Evolutionary conservation across 345 rosid genomes (phyloP).

Genomic region (Passiflora organensis): DNA sequence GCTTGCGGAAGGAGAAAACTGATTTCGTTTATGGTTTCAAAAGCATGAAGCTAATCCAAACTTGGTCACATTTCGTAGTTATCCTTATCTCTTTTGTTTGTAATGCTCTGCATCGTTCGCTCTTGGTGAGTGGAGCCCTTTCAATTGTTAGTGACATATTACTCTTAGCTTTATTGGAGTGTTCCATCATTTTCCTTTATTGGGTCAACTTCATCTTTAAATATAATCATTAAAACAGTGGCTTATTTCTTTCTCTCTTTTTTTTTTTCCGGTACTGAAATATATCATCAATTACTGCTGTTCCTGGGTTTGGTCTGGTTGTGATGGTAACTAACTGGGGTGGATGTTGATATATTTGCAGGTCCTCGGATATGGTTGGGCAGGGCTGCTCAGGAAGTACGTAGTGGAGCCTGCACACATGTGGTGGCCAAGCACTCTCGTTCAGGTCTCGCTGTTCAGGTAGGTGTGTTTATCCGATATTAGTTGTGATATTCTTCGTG

Average conservation of each 20-base stretch:
- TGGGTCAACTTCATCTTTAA: too few species aligned
- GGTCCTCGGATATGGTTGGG: constrained; percentile 96
- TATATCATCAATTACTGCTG: too few species aligned
- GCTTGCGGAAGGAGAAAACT: too few species aligned
- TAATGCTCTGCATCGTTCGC: background rate
- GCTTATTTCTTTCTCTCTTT: too few species aligned
- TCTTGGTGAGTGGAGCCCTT: too few species aligned
- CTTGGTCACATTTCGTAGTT: background rate
- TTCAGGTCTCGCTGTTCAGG: constrained; percentile 88
- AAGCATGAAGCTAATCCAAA: background rate
- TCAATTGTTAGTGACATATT: background rate
- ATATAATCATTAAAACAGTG: too few species aligned
- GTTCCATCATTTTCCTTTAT: too few species aligned
- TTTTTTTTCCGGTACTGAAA: too few species aligned
- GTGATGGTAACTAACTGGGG: too few species aligned
- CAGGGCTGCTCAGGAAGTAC: constrained; percentile 77
- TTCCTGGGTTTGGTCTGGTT: too few species aligned
- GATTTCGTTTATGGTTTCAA: background rate
- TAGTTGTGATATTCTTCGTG: too few species aligned
- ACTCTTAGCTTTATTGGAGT: background rate
- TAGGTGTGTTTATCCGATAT: background rate
- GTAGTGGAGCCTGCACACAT: constrained; percentile 95
- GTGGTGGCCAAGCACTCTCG: constrained; percentile 94
- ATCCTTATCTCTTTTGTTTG: background rate
- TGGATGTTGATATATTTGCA: constrained; percentile 6